Conservation (phyloP, 495 filamentous ascomycete genomes). For the Chaetomium tenue region DNA sequence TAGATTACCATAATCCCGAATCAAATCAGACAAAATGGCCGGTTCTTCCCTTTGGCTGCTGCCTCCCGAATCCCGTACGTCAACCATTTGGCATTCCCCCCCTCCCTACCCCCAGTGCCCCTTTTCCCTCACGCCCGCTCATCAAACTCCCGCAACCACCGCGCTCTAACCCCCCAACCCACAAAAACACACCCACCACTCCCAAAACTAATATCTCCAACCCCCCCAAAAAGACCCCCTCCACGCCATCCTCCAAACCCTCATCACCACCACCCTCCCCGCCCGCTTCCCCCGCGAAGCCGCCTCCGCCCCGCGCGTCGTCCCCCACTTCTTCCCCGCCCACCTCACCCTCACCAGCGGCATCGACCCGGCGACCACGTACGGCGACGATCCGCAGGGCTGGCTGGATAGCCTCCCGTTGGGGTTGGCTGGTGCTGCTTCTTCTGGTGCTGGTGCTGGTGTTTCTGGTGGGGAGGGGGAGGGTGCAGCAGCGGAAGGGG, state of each 20-base stretch:
- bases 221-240: slow-evolving; percentile 31
- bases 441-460: background rate
- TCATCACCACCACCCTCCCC: slow-evolving; percentile 31
- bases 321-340: slow-evolving; percentile 30
- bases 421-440: too few species aligned
- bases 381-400: slow-evolving; percentile 27
- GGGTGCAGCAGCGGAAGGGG: background rate
- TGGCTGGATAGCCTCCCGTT: slow-evolving; percentile 34
- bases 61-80: slow-evolving; percentile 25
- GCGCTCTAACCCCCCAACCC: too few species aligned
- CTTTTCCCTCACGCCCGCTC: background rate
- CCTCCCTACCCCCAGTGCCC: background rate
- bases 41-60: slow-evolving; percentile 38
- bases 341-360: slow-evolving; percentile 37
- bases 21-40: slow-evolving; percentile 25
- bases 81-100: background rate
- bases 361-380: slow-evolving; percentile 22
- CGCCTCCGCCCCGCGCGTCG: slow-evolving; percentile 16
- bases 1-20: background rate
- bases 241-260: slow-evolving; percentile 24
- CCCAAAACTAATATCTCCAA: background rate
- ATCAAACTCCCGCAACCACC: background rate
- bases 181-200: background rate
- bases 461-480: background rate
- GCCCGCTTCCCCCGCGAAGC: slow-evolving; percentile 28